phyloP scores from a whole-genome alignment of 2,329 filamentous ascomycete species.

The Colletotrichum horii region DNA sequence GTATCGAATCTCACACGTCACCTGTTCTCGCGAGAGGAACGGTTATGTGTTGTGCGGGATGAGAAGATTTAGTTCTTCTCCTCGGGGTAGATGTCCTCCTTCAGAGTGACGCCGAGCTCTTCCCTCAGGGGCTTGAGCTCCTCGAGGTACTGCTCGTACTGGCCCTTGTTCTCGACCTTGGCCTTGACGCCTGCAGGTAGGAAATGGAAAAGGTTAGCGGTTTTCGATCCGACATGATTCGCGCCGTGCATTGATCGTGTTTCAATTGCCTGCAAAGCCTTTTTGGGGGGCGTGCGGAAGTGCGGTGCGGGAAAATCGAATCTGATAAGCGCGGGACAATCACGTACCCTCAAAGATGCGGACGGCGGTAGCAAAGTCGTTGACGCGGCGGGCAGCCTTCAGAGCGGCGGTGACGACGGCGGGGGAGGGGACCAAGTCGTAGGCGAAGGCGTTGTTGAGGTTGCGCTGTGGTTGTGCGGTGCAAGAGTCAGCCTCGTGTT shows the following conservation, averaged over 20 bases:
- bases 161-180: slow-evolving; percentile 98
- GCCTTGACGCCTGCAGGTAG: slow-evolving; percentile 81
- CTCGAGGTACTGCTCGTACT: slow-evolving; percentile 95
- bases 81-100: slow-evolving; percentile 90
- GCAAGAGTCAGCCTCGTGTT: slow-evolving; percentile 10
- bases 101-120: slow-evolving; percentile 89
- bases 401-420: slow-evolving; percentile 90
- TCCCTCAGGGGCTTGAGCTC: slow-evolving; percentile 92
- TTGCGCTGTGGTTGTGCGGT: slow-evolving; percentile 65
- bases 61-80: slow-evolving; percentile 43
- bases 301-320: not conserved
- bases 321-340: slow-evolving; percentile 29
- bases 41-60: not conserved
- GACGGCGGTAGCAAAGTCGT: slow-evolving; percentile 98
- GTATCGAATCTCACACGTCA: not conserved
- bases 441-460: slow-evolving; percentile 99
- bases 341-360: slow-evolving; percentile 95
- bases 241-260: not conserved
- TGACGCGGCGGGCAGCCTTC: slow-evolving; percentile 92
- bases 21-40: not conserved
- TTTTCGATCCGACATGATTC: not conserved
- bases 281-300: not conserved
- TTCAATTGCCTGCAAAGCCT: not conserved
- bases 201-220: not conserved
- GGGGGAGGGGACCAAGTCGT: slow-evolving; percentile 97